phyloP scores from a whole-genome alignment of 2,329 filamentous ascomycete genomes.

The Alternaria novae-zelandiae region DNA sequence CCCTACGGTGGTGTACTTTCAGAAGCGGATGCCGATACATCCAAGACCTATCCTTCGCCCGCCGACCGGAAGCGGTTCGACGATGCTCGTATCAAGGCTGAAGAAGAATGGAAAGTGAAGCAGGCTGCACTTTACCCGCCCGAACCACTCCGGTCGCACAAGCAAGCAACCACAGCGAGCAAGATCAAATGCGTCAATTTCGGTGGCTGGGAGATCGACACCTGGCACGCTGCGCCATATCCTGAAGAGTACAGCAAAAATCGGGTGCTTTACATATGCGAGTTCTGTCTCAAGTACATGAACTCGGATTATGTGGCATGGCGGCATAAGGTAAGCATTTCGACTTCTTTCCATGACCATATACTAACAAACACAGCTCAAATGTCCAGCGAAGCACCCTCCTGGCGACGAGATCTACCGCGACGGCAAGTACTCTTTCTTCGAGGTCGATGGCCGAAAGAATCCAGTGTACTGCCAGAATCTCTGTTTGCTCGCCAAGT shows the following conservation, averaged over 20 bases:
- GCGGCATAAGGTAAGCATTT: conserved; percentile 75
- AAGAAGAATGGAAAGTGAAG: conserved; percentile 85
- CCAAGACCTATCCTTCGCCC: conserved; percentile 80
- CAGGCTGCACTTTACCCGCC: conserved; percentile 70
- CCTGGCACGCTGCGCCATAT: conserved; percentile 98
- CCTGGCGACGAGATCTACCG: conserved; percentile 98
- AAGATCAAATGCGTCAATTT: conserved; percentile 99
- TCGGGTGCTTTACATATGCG: conserved; percentile 96
- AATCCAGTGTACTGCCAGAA: conserved; percentile 99
- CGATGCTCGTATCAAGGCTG: conserved; percentile 85
- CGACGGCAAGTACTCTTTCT: conserved; percentile 88
- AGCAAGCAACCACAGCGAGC: conserved; percentile 83
- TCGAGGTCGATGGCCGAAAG: conserved; percentile 95
- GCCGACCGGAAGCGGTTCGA: conserved; percentile 88
- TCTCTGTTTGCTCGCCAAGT: conserved; percentile 90
- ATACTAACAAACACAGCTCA: conserved; percentile 56
- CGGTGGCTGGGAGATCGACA: conserved; percentile 96
- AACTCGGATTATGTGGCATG: conserved; percentile 98
- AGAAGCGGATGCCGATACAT: conserved; percentile 88
- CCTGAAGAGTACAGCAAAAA: conserved; percentile 98
- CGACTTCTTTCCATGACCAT: background rate
- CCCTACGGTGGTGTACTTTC: conserved; percentile 93
- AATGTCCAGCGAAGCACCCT: conserved; percentile 95
- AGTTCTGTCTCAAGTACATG: conserved; percentile 99
- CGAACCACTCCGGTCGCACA: conserved; percentile 61